Evolutionary conservation across 164 flowering plant species (phyloP).

Genomic region (Dillenia suffruticosa): DNA sequence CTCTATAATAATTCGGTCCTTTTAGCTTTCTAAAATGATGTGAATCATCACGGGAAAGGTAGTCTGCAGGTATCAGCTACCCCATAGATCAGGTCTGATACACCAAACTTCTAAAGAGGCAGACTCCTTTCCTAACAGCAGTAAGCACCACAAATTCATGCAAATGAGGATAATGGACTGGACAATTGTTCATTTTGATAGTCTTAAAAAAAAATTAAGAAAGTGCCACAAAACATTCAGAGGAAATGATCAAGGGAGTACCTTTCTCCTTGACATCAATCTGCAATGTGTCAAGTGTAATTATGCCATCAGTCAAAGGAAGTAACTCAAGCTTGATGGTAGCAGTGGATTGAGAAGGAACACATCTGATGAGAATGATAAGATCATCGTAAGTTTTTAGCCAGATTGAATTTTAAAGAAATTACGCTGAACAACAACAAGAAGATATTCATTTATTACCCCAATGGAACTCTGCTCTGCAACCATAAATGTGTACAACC

Average conservation of each 20-base stretch:
- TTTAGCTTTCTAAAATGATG: too few relatives aligned
- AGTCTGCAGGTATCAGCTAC: too few relatives aligned
- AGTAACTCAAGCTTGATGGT: slow-evolving; percentile 93
- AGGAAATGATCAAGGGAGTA: slow-evolving; percentile 12
- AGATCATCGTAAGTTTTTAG: not conserved
- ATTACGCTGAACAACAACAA: not conserved
- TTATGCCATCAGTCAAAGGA: slow-evolving; percentile 95
- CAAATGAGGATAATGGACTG: not conserved
- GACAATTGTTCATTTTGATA: not conserved
- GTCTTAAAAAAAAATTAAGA: not conserved
- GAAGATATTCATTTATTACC: slow-evolving; percentile 41
- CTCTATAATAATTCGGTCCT: too few relatives aligned
- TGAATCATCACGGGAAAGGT: too few relatives aligned
- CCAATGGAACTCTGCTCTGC: slow-evolving; percentile 95
- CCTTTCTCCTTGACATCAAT: slow-evolving; percentile 58
- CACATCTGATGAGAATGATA: slow-evolving; percentile 46
- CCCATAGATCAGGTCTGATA: too few relatives aligned
- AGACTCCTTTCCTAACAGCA: too few relatives aligned
- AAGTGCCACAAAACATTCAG: not conserved
- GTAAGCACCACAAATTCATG: too few relatives aligned
- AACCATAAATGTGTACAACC: slow-evolving; percentile 92
- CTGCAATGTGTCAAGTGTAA: slow-evolving; percentile 68
- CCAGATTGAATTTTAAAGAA: not conserved
- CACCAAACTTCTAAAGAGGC: too few relatives aligned
- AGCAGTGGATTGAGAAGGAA: slow-evolving; percentile 86